Percentiles rank a stretch among this genome's conserved stretches.
Conservation (phyloP, 352 stramenopile genomes). For the Pythium brassicae region DNA sequence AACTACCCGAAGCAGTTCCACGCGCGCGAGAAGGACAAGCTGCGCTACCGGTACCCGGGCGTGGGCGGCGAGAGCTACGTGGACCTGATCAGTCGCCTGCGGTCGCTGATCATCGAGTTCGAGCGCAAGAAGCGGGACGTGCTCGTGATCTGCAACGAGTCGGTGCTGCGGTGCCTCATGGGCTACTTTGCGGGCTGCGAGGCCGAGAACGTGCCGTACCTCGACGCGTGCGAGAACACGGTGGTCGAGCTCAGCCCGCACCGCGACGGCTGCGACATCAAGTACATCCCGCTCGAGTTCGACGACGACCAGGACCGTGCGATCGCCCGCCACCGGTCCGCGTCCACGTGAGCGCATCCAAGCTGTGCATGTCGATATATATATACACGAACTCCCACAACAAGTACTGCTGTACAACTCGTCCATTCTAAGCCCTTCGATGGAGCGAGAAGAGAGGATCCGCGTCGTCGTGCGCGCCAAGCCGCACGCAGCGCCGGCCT, state of each 20-base stretch:
- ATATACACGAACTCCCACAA: background rate
- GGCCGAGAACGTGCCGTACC: conserved; percentile 63
- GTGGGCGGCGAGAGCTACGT: conserved; percentile 92
- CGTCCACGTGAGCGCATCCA: conserved; percentile 1
- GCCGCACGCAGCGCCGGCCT: conserved; percentile 14
- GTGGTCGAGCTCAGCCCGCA: conserved; percentile 80
- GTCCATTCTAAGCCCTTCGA: too few relatives aligned
- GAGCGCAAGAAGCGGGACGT: conserved; percentile 87
- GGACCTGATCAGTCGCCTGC: conserved; percentile 90
- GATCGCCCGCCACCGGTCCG: background rate
- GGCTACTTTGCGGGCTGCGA: conserved; percentile 79
- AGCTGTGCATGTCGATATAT: background rate
- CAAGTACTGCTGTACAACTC: too few relatives aligned
- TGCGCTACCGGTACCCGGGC: conserved; percentile 88
- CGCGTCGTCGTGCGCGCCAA: conserved; percentile 61
- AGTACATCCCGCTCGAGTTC: conserved; percentile 72
- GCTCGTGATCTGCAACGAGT: conserved; percentile 82
- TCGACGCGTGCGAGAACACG: conserved; percentile 64
- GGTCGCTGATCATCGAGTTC: conserved; percentile 91
- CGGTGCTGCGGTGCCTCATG: conserved; percentile 70
- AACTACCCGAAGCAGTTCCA: conserved; percentile 87
- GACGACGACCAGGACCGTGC: conserved; percentile 22
- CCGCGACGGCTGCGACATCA: conserved; percentile 80
- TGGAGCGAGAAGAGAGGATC: conserved; percentile 65
- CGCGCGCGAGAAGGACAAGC: conserved; percentile 85